A percentile compares a stretch with the other conserved stretches of the same genome.
Conservation (phyloP, 169 alveolate genomes). For the Plasmodium gaboni region DNA sequence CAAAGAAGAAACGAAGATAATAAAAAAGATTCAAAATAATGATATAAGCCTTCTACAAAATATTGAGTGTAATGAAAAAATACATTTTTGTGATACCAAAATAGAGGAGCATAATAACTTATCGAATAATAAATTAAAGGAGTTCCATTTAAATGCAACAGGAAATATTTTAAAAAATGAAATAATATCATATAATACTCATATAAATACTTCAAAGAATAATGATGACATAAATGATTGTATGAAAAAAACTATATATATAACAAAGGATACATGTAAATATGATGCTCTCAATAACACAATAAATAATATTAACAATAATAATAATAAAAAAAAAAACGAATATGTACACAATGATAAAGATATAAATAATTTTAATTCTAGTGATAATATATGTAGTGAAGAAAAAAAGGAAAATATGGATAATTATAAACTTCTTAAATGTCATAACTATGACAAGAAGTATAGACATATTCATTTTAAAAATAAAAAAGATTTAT, state of each 20-base stretch:
- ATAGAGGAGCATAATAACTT: background rate
- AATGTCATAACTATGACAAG: background rate
- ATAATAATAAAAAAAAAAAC: background rate
- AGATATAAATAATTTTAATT: background rate
- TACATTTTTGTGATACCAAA: background rate
- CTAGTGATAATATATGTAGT: background rate
- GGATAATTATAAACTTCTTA: background rate
- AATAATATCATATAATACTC: background rate
- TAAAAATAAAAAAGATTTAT: slow-evolving; percentile 22
- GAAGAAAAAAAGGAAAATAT: background rate
- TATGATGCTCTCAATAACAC: background rate
- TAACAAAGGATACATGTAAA: no score
- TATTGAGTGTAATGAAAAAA: background rate
- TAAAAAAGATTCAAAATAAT: background rate
- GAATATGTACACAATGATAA: background rate
- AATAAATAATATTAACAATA: background rate
- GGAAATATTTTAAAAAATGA: slow-evolving; percentile 21
- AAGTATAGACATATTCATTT: background rate
- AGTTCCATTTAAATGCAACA: slow-evolving; percentile 18
- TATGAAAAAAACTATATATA: no score
- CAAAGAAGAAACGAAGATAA: no score
- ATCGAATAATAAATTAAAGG: background rate
- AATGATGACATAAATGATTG: background rate
- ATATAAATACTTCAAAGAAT: background rate
- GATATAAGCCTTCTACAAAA: background rate